Evolutionary conservation across 2,329 filamentous ascomycete species (phyloP), one percentile per base, ranked within the genome.

Genomic region (Leptodontidium sp.): DNA sequence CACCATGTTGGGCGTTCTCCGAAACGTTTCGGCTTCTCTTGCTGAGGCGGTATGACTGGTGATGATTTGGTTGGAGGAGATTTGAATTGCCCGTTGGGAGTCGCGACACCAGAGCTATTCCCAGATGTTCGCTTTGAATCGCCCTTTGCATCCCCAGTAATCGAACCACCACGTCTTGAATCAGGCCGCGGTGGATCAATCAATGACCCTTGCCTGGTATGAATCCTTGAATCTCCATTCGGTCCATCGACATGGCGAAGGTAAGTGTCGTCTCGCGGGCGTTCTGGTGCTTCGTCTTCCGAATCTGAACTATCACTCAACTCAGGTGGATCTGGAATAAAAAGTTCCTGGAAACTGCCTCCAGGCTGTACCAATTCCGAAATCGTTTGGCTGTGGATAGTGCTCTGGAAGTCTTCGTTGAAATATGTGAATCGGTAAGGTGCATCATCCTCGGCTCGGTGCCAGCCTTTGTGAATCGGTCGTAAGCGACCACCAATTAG

Each of bases 341-440:
- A 99, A 0, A 99, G 86, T 75, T 97, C 93, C 68, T 86, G 87
- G 79, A 99, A 99, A 53, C 88, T 92, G 69, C 90, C 87, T 6
- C 93, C 96, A 0, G 93, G 90, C 74, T 97, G 94, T 9, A 97
- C 87, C 24, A 99, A 86, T 78, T 98, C 96, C 2, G 94, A 97
- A 67, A 99, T 97, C 0, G 92, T 96, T 80, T 97, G 93, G 69
- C 94, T 96, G 80, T 99, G 96, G 70, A 99, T 97, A 0, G 96
- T 99, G 79, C 93, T 97, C 76, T 93, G 91, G 66, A 98, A 93
- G 71, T 97, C 93, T 78, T 98, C 96, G 79, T 98, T 98, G 85
- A 99, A 99, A 80, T 99, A 99, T 0, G 96, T 98, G 79, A 98
- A 99, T 32, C 96, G 88, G 79, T 97, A 98, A 0, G 96, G 96